A percentile compares a stretch with the other conserved stretches of the same genome.
Conservation (phyloP, 78 protist species). For the Dictyostelium citrinum region DNA sequence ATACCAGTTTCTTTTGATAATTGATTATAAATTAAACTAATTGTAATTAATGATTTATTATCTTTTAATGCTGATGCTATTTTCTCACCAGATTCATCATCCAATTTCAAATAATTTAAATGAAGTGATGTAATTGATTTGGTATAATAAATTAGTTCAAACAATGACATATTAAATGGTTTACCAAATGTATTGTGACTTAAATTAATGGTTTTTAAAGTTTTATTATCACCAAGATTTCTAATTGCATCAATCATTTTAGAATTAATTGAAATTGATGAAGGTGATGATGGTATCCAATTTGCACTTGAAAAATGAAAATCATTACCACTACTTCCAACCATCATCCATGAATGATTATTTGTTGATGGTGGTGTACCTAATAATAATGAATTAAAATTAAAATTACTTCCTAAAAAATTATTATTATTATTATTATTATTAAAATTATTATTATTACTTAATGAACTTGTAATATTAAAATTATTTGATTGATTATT, state of each 20-base stretch:
- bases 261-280: slow-evolving; percentile 55
- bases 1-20: slow-evolving; percentile 20
- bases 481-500: neutral
- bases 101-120: slow-evolving; percentile 41
- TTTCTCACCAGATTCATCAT: slow-evolving; percentile 52
- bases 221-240: neutral
- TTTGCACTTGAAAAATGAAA: neutral
- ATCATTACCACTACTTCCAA: neutral
- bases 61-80: neutral
- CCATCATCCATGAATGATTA: slow-evolving; percentile 1
- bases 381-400: neutral
- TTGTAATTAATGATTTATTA: neutral
- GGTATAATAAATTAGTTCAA: neutral
- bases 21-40: slow-evolving; percentile 41
- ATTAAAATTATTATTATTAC: no score
- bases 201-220: slow-evolving; percentile 10
- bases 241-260: slow-evolving; percentile 23
- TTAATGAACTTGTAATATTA: neutral
- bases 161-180: neutral
- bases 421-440: neutral
- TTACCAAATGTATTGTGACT: slow-evolving; percentile 68
- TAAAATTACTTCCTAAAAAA: neutral
- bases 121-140: neutral
- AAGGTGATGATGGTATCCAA: slow-evolving; percentile 54
- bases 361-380: slow-evolving; percentile 6